Percentiles rank a stretch among this genome's conserved stretches.
Conservation (phyloP, 2,329 filamentous ascomycete genomes). For the Trichoderma afroharzianum region DNA sequence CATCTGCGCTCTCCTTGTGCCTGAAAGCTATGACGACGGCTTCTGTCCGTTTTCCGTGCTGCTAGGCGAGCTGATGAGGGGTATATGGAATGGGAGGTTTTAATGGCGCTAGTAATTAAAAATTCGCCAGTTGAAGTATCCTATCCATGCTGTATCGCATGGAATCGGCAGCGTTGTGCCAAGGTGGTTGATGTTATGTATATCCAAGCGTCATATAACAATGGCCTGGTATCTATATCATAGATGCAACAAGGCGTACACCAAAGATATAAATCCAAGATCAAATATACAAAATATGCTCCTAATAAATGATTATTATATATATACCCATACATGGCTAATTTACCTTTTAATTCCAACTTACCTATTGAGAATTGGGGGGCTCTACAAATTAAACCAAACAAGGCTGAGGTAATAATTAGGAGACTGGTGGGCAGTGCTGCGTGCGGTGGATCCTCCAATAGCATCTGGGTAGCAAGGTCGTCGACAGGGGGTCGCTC, state of each 20-base stretch:
- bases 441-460: not conserved
- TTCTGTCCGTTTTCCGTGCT: not conserved
- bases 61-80: not conserved
- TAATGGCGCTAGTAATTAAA: not conserved
- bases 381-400: not conserved
- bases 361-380: not conserved
- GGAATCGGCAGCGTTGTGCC: not conserved
- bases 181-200: not conserved
- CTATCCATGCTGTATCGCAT: not conserved
- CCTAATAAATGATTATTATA: not conserved
- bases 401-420: not conserved
- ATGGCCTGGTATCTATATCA: not conserved
- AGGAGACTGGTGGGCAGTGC: not conserved
- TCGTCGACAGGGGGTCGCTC: constrained; percentile 2
- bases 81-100: not conserved
- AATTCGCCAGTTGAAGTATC: not conserved
- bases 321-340: not conserved
- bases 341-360: not conserved
- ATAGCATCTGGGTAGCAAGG: not conserved
- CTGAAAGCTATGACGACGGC: not conserved
- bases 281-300: not conserved
- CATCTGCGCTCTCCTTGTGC: not conserved
- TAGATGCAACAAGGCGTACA: not conserved
- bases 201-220: not conserved
- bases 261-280: not conserved